phyloP scores from a whole-genome alignment of 768 basidiomycete genomes.

The Boletus speciosus region DNA sequence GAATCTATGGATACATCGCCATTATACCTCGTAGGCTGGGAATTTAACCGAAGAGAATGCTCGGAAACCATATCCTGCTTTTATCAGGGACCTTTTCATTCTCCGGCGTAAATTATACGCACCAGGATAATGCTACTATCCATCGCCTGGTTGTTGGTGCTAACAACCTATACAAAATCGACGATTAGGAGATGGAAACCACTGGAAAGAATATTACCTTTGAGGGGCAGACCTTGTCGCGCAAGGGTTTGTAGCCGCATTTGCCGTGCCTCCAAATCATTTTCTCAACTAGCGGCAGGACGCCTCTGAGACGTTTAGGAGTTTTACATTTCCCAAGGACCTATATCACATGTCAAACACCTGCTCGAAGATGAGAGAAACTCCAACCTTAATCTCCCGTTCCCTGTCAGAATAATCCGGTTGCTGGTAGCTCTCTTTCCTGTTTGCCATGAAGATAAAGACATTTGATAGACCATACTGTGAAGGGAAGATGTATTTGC shows the following conservation, averaged over 20 bases:
- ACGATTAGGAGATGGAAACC: neutral
- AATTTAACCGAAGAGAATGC: slow-evolving; percentile 49
- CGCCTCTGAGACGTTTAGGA: slow-evolving; percentile 63
- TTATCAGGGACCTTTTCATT: slow-evolving; percentile 1
- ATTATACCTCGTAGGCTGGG: slow-evolving; percentile 44
- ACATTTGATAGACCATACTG: slow-evolving; percentile 67
- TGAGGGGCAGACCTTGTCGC: slow-evolving; percentile 68
- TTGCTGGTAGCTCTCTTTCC: slow-evolving; percentile 33
- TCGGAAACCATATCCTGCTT: slow-evolving; percentile 75
- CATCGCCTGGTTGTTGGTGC: slow-evolving; percentile 39
- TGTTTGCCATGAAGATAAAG: slow-evolving; percentile 37
- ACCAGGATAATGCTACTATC: slow-evolving; percentile 68
- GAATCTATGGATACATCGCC: slow-evolving; percentile 53
- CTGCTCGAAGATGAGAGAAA: neutral
- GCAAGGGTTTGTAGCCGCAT: slow-evolving; percentile 65
- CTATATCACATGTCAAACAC: slow-evolving; percentile 15
- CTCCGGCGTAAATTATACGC: slow-evolving; percentile 3
- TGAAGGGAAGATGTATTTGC: slow-evolving; percentile 83
- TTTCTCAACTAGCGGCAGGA: slow-evolving; percentile 53
- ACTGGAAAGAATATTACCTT: slow-evolving; percentile 46
- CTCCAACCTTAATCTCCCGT: slow-evolving; percentile 60
- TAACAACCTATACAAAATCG: slow-evolving; percentile 35
- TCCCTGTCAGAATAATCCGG: slow-evolving; percentile 62
- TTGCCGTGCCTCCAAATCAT: slow-evolving; percentile 65
- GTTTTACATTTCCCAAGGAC: slow-evolving; percentile 56